Percentiles rank a stretch among this genome's conserved stretches.
phyloP scores from a whole-genome alignment of 495 filamentous ascomycete genomes.

The Thermochaetoides thermophila region DNA sequence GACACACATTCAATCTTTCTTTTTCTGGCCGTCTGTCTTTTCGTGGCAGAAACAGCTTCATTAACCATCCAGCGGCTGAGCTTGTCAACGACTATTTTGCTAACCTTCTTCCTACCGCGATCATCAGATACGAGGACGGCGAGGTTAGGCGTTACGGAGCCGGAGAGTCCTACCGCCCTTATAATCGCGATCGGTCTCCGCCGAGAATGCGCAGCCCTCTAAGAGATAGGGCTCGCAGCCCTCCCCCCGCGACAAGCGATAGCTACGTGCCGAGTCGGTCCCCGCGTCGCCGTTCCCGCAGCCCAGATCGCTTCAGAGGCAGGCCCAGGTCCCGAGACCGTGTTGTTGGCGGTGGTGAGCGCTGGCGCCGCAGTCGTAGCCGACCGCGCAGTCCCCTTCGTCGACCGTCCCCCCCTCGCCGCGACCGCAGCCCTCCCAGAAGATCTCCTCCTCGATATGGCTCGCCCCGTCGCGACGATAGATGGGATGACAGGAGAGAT shows the following conservation, averaged over 20 bases:
- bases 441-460: constrained; percentile 23
- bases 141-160: constrained; percentile 40
- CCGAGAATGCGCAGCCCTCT: constrained; percentile 28
- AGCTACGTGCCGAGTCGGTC: constrained; percentile 23
- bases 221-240: constrained; percentile 22
- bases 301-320: constrained; percentile 20
- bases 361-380: constrained; percentile 26
- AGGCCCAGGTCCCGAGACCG: constrained; percentile 24
- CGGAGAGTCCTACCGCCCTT: constrained; percentile 42
- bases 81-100: no score
- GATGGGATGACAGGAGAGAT: constrained; percentile 4
- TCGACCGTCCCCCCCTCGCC: neutral
- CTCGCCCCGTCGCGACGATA: constrained; percentile 24
- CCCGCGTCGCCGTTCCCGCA: constrained; percentile 21
- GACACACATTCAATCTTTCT: neutral
- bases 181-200: constrained; percentile 32
- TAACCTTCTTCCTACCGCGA: neutral
- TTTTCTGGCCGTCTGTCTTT: neutral
- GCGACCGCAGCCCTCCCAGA: constrained; percentile 13
- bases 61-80: constrained; percentile 7
- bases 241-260: constrained; percentile 19
- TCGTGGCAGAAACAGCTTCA: neutral
- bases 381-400: constrained; percentile 23
- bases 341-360: constrained; percentile 14
- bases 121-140: constrained; percentile 36